These are phyloP conservation scores for Penicillium thymicola DNA, from an alignment of 2,329 filamentous ascomycete species.

Conservation along the genomic window DNA sequence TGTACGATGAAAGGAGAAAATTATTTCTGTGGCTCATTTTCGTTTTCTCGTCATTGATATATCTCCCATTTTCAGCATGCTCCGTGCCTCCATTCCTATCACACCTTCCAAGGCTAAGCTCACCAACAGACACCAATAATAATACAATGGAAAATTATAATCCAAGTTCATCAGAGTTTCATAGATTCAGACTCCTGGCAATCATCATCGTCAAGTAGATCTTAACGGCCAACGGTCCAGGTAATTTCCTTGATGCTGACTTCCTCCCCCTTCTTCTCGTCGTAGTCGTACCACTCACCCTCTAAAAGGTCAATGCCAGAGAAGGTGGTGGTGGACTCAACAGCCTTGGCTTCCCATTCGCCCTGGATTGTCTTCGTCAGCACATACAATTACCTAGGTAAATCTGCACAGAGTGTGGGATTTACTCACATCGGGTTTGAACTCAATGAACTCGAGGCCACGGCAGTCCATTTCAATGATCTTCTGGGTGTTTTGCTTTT, in stretches of 20 bases:
- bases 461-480: slow-evolving; percentile 91
- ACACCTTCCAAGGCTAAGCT: background rate
- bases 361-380: slow-evolving; percentile 54
- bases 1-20: background rate
- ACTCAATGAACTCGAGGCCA: slow-evolving; percentile 86
- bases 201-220: slow-evolving; percentile 24
- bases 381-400: background rate
- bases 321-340: slow-evolving; percentile 80
- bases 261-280: slow-evolving; percentile 88
- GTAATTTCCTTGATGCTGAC: slow-evolving; percentile 86
- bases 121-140: background rate
- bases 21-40: background rate
- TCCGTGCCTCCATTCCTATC: background rate
- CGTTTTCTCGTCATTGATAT: background rate
- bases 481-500: slow-evolving; percentile 65
- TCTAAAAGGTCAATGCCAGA: slow-evolving; percentile 76
- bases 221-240: slow-evolving; percentile 71
- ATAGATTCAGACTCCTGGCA: background rate
- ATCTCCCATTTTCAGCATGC: background rate
- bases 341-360: slow-evolving; percentile 81
- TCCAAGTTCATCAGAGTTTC: slow-evolving; percentile 9
- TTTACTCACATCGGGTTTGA: slow-evolving; percentile 73
- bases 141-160: slow-evolving; percentile 3
- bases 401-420: background rate
- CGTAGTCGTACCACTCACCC: slow-evolving; percentile 97